Base-by-base conservation (phyloP, 805 yeast genomes). In the Ogataea siamensis region DNA sequence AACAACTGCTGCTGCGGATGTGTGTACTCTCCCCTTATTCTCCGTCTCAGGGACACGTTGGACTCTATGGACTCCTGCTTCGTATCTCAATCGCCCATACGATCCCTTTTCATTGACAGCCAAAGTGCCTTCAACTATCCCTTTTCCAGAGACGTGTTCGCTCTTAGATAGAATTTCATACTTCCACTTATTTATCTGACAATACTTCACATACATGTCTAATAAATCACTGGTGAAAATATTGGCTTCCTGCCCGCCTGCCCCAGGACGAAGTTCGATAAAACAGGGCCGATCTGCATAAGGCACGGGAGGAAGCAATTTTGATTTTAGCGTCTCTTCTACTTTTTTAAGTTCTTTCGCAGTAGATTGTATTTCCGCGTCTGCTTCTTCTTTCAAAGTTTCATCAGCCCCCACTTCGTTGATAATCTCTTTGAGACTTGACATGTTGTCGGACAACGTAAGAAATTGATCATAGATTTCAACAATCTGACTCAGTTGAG, bases 51-150 rank as follows among this genome's bases (percentile, higher is more conserved):
- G 99, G 6, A 91, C 78, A 43, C 99, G 66, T 59, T 93, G 99
- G 1, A 93, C 99, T 28, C 99, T 68, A 60, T 93, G 99, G 6
- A 93, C 96, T 4, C 99, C 99, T 19, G 95, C 87, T 58, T 93
- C 99, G 52, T 76, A 81, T 45, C 91, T 71, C 32, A 93, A 60
- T 27, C 71, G 55, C 46, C 80, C 80, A 55, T 82, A 93, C 0
- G 95, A 72, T 0, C 95, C 95, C 0, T 83, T 81, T 44, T 78
- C 78, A 46, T 83, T 83, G 7, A 93, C 71, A 29, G 78, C 63
- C 19, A 93, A 62, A 10, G 87, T 80, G 9, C 94, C 97, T 52
- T 83, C 93, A 1, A 78, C 64, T 5, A 86, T 64, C 1, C 95
- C 95, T 28, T 69, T 70, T 0, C 87, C 86, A 23, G 76, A 68